Evolutionary conservation across 805 yeast species (phyloP).

Genomic region (Ogataea parapolymorpha): DNA sequence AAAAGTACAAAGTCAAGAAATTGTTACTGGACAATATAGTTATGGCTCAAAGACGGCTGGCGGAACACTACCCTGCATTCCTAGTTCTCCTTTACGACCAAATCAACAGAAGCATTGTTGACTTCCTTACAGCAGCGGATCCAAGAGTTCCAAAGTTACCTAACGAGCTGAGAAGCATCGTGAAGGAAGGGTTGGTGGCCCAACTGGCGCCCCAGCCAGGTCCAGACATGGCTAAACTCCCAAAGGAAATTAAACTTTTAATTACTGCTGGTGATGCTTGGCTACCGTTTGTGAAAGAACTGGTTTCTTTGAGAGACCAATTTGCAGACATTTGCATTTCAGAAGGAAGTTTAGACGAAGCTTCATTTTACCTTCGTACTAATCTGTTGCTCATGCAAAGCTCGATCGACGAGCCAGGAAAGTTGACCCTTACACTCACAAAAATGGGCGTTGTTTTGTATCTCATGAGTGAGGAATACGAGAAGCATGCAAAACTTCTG

Average conservation of each 20-base stretch:
- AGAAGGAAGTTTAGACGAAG: conserved; percentile 22
- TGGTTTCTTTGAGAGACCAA: conserved; percentile 25
- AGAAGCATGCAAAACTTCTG: neutral
- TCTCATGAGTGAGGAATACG: conserved; percentile 11
- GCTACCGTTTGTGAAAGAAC: conserved; percentile 26
- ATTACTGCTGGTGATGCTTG: conserved; percentile 26
- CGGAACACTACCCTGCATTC: conserved; percentile 27
- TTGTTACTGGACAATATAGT: conserved; percentile 21
- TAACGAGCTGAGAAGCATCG: conserved; percentile 4
- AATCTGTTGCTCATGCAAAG: conserved; percentile 17
- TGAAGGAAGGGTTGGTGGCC: conserved; percentile 15
- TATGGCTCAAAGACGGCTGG: conserved; percentile 24
- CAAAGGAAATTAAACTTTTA: conserved; percentile 22
- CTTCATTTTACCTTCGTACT: conserved; percentile 12
- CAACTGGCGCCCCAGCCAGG: conserved; percentile 22
- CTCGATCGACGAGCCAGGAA: conserved; percentile 19
- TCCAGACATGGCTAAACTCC: conserved; percentile 16
- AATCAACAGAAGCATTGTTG: conserved; percentile 14
- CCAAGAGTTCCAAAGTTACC: conserved; percentile 3
- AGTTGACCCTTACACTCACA: conserved; percentile 15
- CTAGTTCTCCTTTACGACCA: conserved; percentile 20
- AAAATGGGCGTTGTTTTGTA: conserved; percentile 17
- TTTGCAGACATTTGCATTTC: conserved; percentile 27
- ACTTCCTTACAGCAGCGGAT: conserved; percentile 9
- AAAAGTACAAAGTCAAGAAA: conserved; percentile 21